phyloP scores from a whole-genome alignment of 495 filamentous ascomycete genomes.

The Bacidia gigantensis region DNA sequence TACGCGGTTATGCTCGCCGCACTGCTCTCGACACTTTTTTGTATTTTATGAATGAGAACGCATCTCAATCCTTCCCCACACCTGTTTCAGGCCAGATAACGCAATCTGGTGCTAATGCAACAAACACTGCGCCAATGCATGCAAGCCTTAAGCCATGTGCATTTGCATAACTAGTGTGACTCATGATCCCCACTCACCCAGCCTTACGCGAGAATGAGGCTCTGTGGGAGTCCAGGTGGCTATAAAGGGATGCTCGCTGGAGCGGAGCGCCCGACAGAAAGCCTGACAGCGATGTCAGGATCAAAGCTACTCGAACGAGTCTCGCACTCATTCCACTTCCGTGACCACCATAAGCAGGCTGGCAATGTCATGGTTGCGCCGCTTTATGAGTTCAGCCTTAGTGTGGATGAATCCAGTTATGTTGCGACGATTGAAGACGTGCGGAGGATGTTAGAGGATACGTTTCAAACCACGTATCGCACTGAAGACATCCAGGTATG shows the following conservation, averaged over 20 bases:
- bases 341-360: background rate
- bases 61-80: no score
- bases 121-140: no score
- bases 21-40: no score
- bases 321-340: background rate
- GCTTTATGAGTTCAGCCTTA: background rate
- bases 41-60: no score
- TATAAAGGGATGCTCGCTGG: background rate
- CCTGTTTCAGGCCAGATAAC: no score
- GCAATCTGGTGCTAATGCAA: no score
- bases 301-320: background rate
- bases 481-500: background rate
- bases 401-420: background rate
- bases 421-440: background rate
- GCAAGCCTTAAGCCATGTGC: no score
- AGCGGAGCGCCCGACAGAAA: background rate
- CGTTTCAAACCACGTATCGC: background rate
- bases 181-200: no score
- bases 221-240: background rate
- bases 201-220: background rate
- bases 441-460: background rate
- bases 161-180: no score
- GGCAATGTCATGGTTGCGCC: background rate
- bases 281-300: background rate
- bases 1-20: no score